These are phyloP conservation scores for Pichia sp. DNA, from an alignment of 1,139 yeast genomes.

Conservation along the genomic window DNA sequence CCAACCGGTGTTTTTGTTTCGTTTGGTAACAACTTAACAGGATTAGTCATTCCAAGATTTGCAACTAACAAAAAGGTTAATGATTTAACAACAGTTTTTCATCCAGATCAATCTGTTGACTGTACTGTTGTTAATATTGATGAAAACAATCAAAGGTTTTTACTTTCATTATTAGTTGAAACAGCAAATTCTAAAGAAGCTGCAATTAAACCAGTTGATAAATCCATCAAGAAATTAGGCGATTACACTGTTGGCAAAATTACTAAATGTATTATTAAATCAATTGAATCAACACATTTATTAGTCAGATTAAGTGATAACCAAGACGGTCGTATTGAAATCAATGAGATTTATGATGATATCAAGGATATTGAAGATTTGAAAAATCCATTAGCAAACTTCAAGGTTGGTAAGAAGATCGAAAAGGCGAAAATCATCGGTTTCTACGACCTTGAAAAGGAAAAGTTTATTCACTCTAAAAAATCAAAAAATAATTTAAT, in stretches of 20 bases:
- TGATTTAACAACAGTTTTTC: slow-evolving; percentile 52
- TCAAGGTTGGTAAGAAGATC: slow-evolving; percentile 52
- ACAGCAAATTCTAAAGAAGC: slow-evolving; percentile 23
- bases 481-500: slow-evolving; percentile 51
- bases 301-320: slow-evolving; percentile 74
- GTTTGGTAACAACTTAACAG: slow-evolving; percentile 75
- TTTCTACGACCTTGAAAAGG: slow-evolving; percentile 65
- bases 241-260: slow-evolving; percentile 56
- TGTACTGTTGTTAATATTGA: slow-evolving; percentile 61
- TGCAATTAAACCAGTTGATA: slow-evolving; percentile 57
- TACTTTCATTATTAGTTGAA: slow-evolving; percentile 48
- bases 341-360: slow-evolving; percentile 59
- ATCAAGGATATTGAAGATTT: slow-evolving; percentile 51
- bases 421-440: slow-evolving; percentile 64
- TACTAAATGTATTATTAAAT: slow-evolving; percentile 55
- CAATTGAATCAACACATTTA: slow-evolving; percentile 62
- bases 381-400: slow-evolving; percentile 53
- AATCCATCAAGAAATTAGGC: slow-evolving; percentile 37
- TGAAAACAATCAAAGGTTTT: slow-evolving; percentile 62
- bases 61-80: slow-evolving; percentile 52
- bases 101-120: slow-evolving; percentile 55
- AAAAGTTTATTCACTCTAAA: slow-evolving; percentile 65
- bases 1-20: slow-evolving; percentile 75
- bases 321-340: slow-evolving; percentile 73
- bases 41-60: slow-evolving; percentile 73